Evolutionary conservation across 306 rosid genomes (phyloP).

Genomic region (Quercus bicolor): DNA sequence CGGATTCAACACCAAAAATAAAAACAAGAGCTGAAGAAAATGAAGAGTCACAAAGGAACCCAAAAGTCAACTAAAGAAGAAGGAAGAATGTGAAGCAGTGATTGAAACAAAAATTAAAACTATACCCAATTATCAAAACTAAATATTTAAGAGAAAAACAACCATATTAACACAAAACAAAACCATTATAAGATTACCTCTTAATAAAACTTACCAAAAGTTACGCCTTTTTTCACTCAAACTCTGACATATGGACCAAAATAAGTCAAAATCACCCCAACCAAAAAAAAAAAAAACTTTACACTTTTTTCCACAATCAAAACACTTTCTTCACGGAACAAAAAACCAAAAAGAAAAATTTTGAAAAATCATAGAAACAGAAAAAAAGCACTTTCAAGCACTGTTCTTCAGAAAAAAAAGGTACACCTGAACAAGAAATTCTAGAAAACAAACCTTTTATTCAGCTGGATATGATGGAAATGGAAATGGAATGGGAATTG

Average conservation of each 20-base stretch:
- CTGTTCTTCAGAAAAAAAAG: background rate
- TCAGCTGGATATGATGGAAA: no score
- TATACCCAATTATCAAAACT: background rate
- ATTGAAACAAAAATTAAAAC: no score
- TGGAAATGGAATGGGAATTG: no score
- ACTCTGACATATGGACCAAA: background rate
- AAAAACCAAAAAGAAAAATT: background rate
- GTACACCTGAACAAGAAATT: no score
- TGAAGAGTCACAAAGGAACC: background rate
- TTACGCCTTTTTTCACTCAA: background rate
- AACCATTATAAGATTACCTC: background rate
- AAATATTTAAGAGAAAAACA: background rate
- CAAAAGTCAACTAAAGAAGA: background rate
- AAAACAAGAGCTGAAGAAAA: background rate
- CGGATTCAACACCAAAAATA: background rate
- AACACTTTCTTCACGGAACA: background rate
- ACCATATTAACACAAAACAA: background rate
- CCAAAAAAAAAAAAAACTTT: background rate
- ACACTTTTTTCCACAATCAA: background rate
- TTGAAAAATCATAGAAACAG: background rate
- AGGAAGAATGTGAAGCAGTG: no score
- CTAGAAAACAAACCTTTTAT: background rate
- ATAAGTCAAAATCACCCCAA: background rate
- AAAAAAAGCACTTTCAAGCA: background rate
- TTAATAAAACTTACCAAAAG: no score